These are phyloP conservation scores for Ustilago sp. DNA, from an alignment of 1,284 basidiomycete genomes.

Conservation along the genomic window DNA sequence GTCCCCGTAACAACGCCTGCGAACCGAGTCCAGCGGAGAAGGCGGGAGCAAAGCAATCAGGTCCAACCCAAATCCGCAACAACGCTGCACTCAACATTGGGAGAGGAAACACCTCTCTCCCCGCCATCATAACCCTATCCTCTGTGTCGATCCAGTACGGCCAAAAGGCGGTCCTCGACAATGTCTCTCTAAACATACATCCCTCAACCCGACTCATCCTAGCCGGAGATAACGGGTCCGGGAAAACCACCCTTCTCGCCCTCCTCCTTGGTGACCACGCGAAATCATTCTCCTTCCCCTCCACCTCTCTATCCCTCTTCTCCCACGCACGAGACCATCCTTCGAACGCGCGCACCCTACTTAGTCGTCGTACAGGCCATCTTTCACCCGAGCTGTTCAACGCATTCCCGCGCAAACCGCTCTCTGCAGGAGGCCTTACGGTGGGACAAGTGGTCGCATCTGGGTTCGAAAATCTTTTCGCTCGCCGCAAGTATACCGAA, in stretches of 20 bases:
- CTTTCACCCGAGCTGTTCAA: slow-evolving; percentile 90
- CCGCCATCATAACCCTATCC: slow-evolving; percentile 75
- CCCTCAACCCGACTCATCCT: slow-evolving; percentile 53
- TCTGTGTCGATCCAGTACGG: slow-evolving; percentile 81
- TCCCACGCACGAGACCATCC: slow-evolving; percentile 55
- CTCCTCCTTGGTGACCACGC: slow-evolving; percentile 94
- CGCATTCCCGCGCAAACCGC: slow-evolving; percentile 77
- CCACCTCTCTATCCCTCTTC: slow-evolving; percentile 56
- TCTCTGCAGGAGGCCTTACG: slow-evolving; percentile 55
- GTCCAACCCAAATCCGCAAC: slow-evolving; percentile 26
- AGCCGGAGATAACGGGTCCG: slow-evolving; percentile 74
- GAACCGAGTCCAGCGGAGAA: background rate
- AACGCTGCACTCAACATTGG: slow-evolving; percentile 24
- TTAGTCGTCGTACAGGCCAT: slow-evolving; percentile 73
- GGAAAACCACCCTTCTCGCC: slow-evolving; percentile 94
- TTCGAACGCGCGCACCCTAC: slow-evolving; percentile 54
- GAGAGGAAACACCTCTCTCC: slow-evolving; percentile 42
- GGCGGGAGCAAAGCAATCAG: background rate
- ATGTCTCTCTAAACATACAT: slow-evolving; percentile 44
- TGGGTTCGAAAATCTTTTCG: slow-evolving; percentile 65
- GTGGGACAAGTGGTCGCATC: slow-evolving; percentile 59
- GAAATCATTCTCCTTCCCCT: slow-evolving; percentile 79
- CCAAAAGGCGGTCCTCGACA: slow-evolving; percentile 73
- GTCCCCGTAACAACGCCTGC: slow-evolving; percentile 53
- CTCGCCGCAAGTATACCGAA: slow-evolving; percentile 22